phyloP scores from a whole-genome alignment of 2,329 filamentous ascomycete genomes.

The Beauveria australis region DNA sequence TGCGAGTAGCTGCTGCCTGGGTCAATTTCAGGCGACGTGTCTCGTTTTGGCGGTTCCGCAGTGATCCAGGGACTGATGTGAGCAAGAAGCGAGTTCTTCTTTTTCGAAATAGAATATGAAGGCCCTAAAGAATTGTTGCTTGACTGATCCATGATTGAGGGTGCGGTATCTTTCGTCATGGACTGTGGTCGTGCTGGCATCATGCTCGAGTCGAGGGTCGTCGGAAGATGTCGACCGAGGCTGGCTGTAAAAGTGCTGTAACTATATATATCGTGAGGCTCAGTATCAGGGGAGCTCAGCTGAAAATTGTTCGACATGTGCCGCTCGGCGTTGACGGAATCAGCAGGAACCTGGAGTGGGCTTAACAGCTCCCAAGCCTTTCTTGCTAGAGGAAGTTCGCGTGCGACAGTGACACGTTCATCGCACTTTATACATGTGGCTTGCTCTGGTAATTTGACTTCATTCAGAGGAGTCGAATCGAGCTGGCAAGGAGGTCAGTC shows the following conservation, averaged over 20 bases:
- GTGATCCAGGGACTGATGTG: slow-evolving; percentile 3
- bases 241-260: slow-evolving; percentile 3
- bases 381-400: slow-evolving; percentile 27
- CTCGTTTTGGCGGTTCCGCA: background rate
- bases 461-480: background rate
- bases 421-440: slow-evolving; percentile 25
- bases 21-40: background rate
- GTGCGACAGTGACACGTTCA: slow-evolving; percentile 25
- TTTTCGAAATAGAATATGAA: background rate
- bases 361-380: slow-evolving; percentile 29
- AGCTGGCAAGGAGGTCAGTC: background rate
- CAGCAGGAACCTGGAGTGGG: slow-evolving; percentile 27
- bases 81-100: background rate
- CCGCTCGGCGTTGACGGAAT: slow-evolving; percentile 29
- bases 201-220: background rate
- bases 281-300: slow-evolving; percentile 18
- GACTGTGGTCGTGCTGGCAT: background rate
- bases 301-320: slow-evolving; percentile 29
- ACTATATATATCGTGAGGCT: background rate
- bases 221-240: background rate
- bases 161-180: background rate
- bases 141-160: slow-evolving; percentile 4
- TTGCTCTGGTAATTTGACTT: background rate
- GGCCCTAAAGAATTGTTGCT: slow-evolving; percentile 7
- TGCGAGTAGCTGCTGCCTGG: slow-evolving; percentile 8